phyloP scores from a whole-genome alignment of 2,329 filamentous ascomycete genomes.

The Diaporthe ilicicola region DNA sequence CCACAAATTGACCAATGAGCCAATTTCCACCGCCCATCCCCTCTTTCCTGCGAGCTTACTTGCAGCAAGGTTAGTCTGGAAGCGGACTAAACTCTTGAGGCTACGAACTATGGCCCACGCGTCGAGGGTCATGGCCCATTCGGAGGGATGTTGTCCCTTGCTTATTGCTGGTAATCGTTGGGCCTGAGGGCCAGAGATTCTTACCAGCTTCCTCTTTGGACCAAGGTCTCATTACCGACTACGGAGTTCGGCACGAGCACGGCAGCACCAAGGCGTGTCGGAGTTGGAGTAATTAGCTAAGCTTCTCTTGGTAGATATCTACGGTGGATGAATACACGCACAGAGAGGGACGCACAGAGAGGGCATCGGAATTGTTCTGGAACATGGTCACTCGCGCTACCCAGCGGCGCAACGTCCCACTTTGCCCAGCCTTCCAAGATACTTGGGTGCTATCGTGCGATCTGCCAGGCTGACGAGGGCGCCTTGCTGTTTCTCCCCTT shows the following conservation, averaged over 20 bases:
- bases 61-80: slow-evolving; percentile 29
- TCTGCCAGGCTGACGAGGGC: slow-evolving; percentile 29
- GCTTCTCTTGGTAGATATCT: background rate
- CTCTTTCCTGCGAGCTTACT: slow-evolving; percentile 28
- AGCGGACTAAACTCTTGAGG: slow-evolving; percentile 5
- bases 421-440: slow-evolving; percentile 14
- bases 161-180: slow-evolving; percentile 22
- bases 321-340: no score
- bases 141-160: slow-evolving; percentile 33
- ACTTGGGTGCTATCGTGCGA: slow-evolving; percentile 9
- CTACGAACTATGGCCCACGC: background rate
- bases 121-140: slow-evolving; percentile 1
- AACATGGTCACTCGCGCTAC: slow-evolving; percentile 6
- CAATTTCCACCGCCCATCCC: background rate
- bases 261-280: background rate
- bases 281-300: background rate
- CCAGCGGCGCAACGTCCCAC: background rate
- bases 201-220: slow-evolving; percentile 26
- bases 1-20: slow-evolving; percentile 20
- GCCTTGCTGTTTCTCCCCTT: background rate
- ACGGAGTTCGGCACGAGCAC: slow-evolving; percentile 13
- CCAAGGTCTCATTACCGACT: slow-evolving; percentile 14
- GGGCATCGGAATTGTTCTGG: slow-evolving; percentile 6
- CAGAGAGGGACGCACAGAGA: background rate
- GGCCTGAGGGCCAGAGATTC: background rate